Evolutionary conservation across 495 filamentous ascomycete genomes (phyloP), one percentile per base, ranked within the genome.

Genomic region (Aspergillus asperescens): DNA sequence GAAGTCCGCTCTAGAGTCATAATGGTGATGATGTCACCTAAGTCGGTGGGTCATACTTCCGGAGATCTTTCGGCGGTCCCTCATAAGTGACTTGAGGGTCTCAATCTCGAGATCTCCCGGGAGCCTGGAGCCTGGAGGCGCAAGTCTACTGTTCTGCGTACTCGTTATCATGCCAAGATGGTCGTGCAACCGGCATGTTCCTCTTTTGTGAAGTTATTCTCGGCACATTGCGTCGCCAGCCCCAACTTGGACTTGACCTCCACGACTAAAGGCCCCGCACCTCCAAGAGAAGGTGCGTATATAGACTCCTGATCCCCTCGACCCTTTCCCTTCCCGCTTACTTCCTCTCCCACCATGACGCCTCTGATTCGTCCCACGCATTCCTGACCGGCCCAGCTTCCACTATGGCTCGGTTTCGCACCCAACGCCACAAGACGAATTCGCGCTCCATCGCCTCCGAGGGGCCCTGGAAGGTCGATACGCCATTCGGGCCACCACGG

Each of bases 401-500:
- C 60, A 58, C 23, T 32, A 72, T 74, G 67, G 54, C 68, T 24
- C 56, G 60, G 41, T 50, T 56, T 19, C 64, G 52, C 8, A 60
- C 60, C 4, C 55, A 57, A 1, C 63, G 60, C 6, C 65, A 38
- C 42, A 67, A 62, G 22, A 66, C 68, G 35, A 54, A 52, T 19
- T 20, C 54, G 5, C 58, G 50, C 1, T 70, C 70, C 16, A 43
- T 67, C 46, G 42, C 49, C 23, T 69, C 69, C 1, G 65, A 70
- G 27, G 56, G 52, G 23, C 61, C 67, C 35, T 71, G 67, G 69
- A 66, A 58, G 18, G 62, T 64, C 40, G 68, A 72, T 40, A 62
- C 59, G 7, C 71, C 71, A 7, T 74, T 71, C 27, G 71, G 71
- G n/a, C 67, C 71, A 4, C 71, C 71, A 44, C 62, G 60, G 16